Base-by-base conservation (phyloP, 2,329 filamentous ascomycete species). In the Chaetomiaceae sp. region DNA sequence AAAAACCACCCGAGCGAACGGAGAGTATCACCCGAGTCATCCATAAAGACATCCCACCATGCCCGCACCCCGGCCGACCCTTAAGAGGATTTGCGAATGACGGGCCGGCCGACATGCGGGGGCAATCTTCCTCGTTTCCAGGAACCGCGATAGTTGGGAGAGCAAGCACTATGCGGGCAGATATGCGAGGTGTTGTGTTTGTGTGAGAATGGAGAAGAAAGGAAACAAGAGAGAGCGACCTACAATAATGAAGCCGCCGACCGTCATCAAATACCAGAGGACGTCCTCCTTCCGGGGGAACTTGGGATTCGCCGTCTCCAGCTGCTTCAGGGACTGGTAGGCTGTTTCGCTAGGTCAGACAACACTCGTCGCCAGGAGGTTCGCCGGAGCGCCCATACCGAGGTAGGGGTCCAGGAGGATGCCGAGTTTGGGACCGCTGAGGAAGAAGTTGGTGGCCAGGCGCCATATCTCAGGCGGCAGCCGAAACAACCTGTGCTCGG, bases 81-180 rank as follows among this genome's bases (percentile, higher is more conserved):
- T 68, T 72, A 75, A 84, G n/a, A n/a, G n/a, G n/a, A n/a, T n/a
- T n/a, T 49, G 83, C 83, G 84, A 86, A 87, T 84, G 78, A 83
- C 20, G 74, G 78, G 79, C 75, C 72, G 73, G 69, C 63, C 69
- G 69, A 78, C 77, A 76, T 79, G 80, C 76, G 82, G 80, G 84
- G 85, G 83, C 81, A 76, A 82, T 89, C 85, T 89, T 79, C 86
- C 86, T 89, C 86, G 77, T 73, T 84, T 88, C 76, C 85, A 89
- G 86, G 86, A 89, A 89, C 85, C 86, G 85, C 77, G 79, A 85
- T 85, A 88, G 85, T 77, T 80, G 73, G 79, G 73, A 71, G 63
- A 51, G 27, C 65, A 59, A 66, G 67, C 77, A 77, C 85, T 88
- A 85, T 82, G 80, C 86, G 86, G 85, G 86, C 86, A 89, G 86